Conservation (phyloP, 1,139 yeast genomes). For the Groenewaldozyma auringiensis region DNA sequence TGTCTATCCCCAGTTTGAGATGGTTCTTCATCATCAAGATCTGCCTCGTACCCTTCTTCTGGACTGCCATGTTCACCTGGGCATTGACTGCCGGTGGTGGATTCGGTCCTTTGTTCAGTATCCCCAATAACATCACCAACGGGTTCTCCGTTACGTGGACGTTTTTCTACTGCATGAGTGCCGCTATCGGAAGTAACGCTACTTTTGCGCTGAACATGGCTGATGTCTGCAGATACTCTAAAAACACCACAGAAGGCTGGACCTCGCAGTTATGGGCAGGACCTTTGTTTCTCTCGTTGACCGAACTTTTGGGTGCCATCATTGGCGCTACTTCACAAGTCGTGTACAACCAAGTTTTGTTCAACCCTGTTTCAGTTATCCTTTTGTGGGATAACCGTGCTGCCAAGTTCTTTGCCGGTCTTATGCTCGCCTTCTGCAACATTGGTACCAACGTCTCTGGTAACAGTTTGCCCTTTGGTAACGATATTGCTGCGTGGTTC, state of each 20-base stretch:
- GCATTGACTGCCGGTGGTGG: conserved; percentile 30
- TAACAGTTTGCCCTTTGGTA: conserved; percentile 46
- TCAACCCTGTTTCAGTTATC: conserved; percentile 34
- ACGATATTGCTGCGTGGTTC: conserved; percentile 42
- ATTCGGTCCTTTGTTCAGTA: conserved; percentile 28
- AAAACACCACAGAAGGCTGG: conserved; percentile 28
- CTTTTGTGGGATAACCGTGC: conserved; percentile 28
- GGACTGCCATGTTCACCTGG: conserved; percentile 33
- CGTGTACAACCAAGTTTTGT: conserved; percentile 30
- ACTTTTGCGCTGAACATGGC: conserved; percentile 32
- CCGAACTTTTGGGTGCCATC: conserved; percentile 31
- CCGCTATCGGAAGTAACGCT: conserved; percentile 31
- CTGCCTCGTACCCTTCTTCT: conserved; percentile 27
- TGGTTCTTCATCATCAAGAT: conserved; percentile 30
- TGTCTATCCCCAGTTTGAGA: conserved; percentile 29
- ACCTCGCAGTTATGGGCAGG: conserved; percentile 26
- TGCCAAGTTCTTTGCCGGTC: conserved; percentile 40
- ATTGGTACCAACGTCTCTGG: conserved; percentile 42
- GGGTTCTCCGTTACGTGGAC: conserved; percentile 29
- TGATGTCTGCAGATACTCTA: conserved; percentile 29
- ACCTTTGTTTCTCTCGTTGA: conserved; percentile 26
- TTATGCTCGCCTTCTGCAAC: conserved; percentile 40
- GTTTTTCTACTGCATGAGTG: conserved; percentile 27
- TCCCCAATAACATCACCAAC: conserved; percentile 22
- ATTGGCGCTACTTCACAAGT: conserved; percentile 33